phyloP scores from a whole-genome alignment of 2,329 filamentous ascomycete species.

The Xylariales sp. region DNA sequence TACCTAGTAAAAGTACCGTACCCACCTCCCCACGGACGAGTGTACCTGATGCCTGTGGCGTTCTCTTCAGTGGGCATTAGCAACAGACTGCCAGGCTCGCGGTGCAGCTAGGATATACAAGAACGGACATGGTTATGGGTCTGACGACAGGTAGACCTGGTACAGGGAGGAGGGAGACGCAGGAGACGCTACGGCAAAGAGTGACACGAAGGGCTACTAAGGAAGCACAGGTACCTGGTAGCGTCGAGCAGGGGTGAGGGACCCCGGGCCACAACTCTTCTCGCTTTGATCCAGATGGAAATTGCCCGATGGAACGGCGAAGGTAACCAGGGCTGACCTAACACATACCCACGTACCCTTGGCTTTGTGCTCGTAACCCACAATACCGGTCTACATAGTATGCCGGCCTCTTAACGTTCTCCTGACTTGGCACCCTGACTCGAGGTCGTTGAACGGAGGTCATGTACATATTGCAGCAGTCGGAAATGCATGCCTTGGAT shows the following conservation, averaged over 20 bases:
- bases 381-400: constrained; percentile 5
- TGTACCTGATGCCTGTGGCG: constrained; percentile 23
- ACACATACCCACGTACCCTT: constrained; percentile 23
- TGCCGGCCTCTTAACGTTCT: neutral
- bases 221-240: neutral
- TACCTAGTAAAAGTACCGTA: neutral
- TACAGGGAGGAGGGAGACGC: constrained; percentile 3
- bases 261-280: constrained; percentile 30
- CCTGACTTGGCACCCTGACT: too few species aligned
- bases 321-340: constrained; percentile 26
- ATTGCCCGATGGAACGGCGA: constrained; percentile 36
- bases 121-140: constrained; percentile 30
- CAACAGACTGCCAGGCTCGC: constrained; percentile 19
- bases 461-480: too few species aligned
- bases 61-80: constrained; percentile 14
- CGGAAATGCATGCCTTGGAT: neutral
- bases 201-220: constrained; percentile 11
- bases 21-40: constrained; percentile 18
- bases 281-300: constrained; percentile 27
- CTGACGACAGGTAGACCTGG: constrained; percentile 9
- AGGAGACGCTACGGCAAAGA: too few species aligned
- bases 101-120: constrained; percentile 20
- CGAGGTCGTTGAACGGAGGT: too few species aligned
- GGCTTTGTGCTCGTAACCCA: constrained; percentile 21
- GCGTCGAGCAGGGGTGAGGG: constrained; percentile 14